Conservation (phyloP, 148 eudicot species). For the Polygonum aviculare region DNA sequence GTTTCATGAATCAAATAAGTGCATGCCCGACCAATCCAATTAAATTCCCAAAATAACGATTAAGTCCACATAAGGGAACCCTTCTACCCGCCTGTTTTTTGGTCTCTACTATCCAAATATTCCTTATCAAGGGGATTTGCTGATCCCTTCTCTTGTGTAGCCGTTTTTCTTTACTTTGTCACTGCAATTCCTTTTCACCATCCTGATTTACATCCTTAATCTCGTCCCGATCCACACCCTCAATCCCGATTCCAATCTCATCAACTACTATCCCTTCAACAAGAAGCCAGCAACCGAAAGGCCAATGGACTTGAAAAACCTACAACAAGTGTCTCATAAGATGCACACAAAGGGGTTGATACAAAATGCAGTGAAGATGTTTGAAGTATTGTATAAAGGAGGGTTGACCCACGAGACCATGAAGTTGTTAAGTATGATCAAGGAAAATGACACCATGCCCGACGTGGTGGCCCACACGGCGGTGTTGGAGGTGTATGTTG, state of each 20-base stretch:
- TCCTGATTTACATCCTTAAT: too few relatives aligned
- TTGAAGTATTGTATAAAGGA: conserved; percentile 80
- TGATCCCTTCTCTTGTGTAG: background rate
- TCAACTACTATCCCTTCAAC: conserved; percentile 68
- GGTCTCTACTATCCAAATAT: too few relatives aligned
- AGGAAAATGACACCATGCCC: conserved; percentile 68
- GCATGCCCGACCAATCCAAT: too few relatives aligned
- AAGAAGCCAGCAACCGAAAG: conserved; percentile 35
- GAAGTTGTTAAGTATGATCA: conserved; percentile 49
- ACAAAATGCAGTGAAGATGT: conserved; percentile 77
- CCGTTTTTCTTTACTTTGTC: background rate
- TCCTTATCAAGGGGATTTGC: background rate
- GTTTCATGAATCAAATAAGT: too few relatives aligned
- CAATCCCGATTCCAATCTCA: too few relatives aligned
- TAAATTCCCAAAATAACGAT: too few relatives aligned
- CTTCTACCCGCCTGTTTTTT: too few relatives aligned
- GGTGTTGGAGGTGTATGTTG: conserved; percentile 61
- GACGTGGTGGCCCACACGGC: conserved; percentile 83
- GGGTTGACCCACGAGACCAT: conserved; percentile 74
- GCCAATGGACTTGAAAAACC: conserved; percentile 50
- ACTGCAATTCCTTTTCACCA: background rate
- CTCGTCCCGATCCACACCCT: too few relatives aligned
- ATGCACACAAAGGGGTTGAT: conserved; percentile 48
- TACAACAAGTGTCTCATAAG: conserved; percentile 60
- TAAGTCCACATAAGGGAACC: too few relatives aligned